Evolutionary conservation across 805 yeast genomes (phyloP).

Genomic region (Pichia eremophila): DNA sequence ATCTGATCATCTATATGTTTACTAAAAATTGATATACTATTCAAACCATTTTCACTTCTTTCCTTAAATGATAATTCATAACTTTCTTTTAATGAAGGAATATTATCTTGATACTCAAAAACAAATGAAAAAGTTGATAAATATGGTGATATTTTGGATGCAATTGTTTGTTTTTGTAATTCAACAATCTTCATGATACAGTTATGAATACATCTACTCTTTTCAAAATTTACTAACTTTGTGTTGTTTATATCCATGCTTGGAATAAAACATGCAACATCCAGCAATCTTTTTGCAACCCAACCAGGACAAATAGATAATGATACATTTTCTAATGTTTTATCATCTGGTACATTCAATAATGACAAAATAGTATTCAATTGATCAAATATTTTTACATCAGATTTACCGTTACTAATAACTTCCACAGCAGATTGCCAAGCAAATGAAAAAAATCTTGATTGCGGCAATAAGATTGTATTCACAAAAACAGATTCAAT

Average conservation of each 20-base stretch:
- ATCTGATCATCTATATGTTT: slow-evolving; percentile 39
- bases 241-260: slow-evolving; percentile 62
- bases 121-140: slow-evolving; percentile 45
- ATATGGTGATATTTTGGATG: slow-evolving; percentile 10
- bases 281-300: slow-evolving; percentile 73
- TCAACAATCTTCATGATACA: slow-evolving; percentile 46
- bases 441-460: slow-evolving; percentile 54
- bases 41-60: slow-evolving; percentile 28
- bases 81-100: slow-evolving; percentile 27
- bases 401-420: slow-evolving; percentile 1
- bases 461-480: slow-evolving; percentile 72
- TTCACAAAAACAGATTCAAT: slow-evolving; percentile 70
- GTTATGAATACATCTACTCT: slow-evolving; percentile 60
- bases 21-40: slow-evolving; percentile 30
- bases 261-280: slow-evolving; percentile 68
- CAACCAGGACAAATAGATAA: slow-evolving; percentile 87
- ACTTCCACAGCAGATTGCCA: slow-evolving; percentile 56
- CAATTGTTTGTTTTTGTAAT: slow-evolving; percentile 29
- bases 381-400: slow-evolving; percentile 11
- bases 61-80: slow-evolving; percentile 26
- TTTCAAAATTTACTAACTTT: slow-evolving; percentile 73
- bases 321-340: slow-evolving; percentile 20
- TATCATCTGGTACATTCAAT: slow-evolving; percentile 5
- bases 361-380: slow-evolving; percentile 15
- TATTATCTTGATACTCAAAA: slow-evolving; percentile 37